Percentiles rank a stretch among this genome's conserved stretches.
Conservation (phyloP, 1,139 yeast species). For the Diutina mesorugosa region DNA sequence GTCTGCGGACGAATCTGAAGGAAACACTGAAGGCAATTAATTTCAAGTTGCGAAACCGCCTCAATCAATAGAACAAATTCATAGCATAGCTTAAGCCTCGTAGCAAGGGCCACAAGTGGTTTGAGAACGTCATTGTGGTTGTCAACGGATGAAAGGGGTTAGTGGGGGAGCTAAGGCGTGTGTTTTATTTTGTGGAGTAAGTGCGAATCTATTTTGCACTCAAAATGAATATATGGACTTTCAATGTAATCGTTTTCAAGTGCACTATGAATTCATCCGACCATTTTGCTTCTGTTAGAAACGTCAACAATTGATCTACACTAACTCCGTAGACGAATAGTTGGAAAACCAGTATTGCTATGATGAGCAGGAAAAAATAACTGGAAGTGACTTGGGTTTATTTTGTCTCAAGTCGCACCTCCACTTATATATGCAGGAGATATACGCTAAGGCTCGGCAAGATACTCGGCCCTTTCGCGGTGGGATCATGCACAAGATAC, state of each 20-base stretch:
- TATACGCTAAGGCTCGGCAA: neutral
- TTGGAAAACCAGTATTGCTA: too few species aligned
- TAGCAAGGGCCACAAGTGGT: neutral
- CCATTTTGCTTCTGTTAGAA: too few species aligned
- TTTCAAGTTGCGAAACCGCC: neutral
- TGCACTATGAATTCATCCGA: too few species aligned
- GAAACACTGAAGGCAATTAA: too few species aligned
- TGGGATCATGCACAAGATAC: neutral
- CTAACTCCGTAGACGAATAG: too few species aligned
- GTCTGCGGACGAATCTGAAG: neutral
- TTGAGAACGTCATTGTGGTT: neutral
- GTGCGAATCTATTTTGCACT: neutral
- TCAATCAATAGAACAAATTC: neutral
- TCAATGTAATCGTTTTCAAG: too few species aligned
- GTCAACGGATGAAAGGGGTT: neutral
- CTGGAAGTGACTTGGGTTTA: neutral
- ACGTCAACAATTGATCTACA: too few species aligned
- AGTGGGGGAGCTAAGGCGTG: neutral
- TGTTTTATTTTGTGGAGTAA: neutral
- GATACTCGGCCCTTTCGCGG: neutral
- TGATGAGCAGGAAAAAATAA: neutral
- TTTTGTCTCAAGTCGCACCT: neutral
- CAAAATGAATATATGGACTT: neutral
- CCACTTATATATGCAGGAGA: neutral
- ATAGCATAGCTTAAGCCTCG: neutral